These are phyloP conservation scores for Ustilago trichophora DNA, from an alignment of 1,284 basidiomycete genomes.

Conservation along the genomic window DNA sequence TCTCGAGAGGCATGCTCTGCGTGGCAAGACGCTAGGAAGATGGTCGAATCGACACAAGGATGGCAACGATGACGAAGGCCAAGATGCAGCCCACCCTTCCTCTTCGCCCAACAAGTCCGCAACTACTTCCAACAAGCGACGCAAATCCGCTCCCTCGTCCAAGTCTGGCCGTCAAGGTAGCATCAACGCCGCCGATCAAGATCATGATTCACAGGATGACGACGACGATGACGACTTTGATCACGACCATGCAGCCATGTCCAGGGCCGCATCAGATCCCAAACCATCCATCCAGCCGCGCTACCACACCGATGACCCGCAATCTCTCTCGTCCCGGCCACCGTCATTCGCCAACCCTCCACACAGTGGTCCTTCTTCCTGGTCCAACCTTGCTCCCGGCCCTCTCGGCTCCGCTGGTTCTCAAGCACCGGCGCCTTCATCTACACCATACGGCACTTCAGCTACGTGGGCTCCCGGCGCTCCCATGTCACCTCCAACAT, in stretches of 20 bases:
- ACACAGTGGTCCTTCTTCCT: conserved; percentile 3
- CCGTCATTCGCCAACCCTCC: conserved; percentile 2
- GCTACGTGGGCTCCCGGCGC: conserved; percentile 12
- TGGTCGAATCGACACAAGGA: conserved; percentile 50
- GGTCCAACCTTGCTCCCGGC: conserved; percentile 3
- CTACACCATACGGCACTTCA: conserved; percentile 1
- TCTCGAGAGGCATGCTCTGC: conserved; percentile 49
- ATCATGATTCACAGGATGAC: not conserved
- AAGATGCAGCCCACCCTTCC: conserved; percentile 12
- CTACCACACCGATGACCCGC: not conserved
- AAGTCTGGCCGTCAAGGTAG: conserved; percentile 2
- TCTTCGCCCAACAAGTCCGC: conserved; percentile 8
- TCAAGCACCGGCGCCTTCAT: not conserved
- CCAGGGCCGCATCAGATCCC: not conserved
- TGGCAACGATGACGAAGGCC: conserved; percentile 25
- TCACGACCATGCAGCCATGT: conserved; percentile 12
- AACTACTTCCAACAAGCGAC: conserved; percentile 9
- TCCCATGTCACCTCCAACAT: conserved; percentile 22
- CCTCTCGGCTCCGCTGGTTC: conserved; percentile 2
- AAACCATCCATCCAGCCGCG: conserved; percentile 2
- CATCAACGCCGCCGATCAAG: not conserved
- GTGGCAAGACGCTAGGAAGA: conserved; percentile 52
- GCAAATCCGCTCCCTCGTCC: conserved; percentile 9
- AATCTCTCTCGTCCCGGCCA: not conserved
- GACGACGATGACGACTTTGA: conserved; percentile 11